Base-by-base conservation (phyloP, 352 stramenopile genomes). In the Globisporangium sylvaticum region DNA sequence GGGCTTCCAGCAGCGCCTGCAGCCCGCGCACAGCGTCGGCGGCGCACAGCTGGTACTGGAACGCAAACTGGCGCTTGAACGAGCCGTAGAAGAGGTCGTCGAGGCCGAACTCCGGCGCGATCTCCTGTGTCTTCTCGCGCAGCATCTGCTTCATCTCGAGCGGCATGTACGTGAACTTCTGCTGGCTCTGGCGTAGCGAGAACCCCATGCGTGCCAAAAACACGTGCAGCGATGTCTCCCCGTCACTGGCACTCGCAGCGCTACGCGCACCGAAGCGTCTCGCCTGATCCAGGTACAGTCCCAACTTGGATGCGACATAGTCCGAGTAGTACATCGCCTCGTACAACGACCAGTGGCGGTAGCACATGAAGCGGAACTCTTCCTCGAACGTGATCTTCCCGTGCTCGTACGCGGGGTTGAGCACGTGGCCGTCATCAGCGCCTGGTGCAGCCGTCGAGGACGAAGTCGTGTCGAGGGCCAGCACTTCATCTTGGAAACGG, bases 121-220 rank as follows among this genome's bases (percentile, higher is more conserved):
- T 92, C 57, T 97, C 92, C 48, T 90, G 79, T 20, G 98, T 90
- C 70, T 97, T 96, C 54, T 97, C 87, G 22, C 90, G 90, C 31
- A 99, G 80, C 73, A 92, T 89, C 65, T 94, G 83, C 73, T 97
- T 97, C 74, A 98, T 88, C 59, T 90, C 79, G 0, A 94, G 76
- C 14, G 89, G 95, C 91, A 99, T 98, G 83, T 99, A 99, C 15
- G 88, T 88, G 79, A 92, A 95, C 64, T 97, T 98, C 68, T 99
- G 97, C 66, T 97, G 84, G 71, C 94, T 98, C 72, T 98, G 85
- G 31, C 96, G 88, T 22, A 99, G 74, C 1, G 93, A 98, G 67
- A 98, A 97, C 10, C 97, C 97, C 96, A 99, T 99, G 63, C 98
- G 98, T 4, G 97, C 97, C 27, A 99, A 78, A 66, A 99, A 91